Evolutionary conservation across 352 stramenopile genomes (phyloP), one percentile per base, ranked within the genome.

Genomic region (Phytophthora constricta): DNA sequence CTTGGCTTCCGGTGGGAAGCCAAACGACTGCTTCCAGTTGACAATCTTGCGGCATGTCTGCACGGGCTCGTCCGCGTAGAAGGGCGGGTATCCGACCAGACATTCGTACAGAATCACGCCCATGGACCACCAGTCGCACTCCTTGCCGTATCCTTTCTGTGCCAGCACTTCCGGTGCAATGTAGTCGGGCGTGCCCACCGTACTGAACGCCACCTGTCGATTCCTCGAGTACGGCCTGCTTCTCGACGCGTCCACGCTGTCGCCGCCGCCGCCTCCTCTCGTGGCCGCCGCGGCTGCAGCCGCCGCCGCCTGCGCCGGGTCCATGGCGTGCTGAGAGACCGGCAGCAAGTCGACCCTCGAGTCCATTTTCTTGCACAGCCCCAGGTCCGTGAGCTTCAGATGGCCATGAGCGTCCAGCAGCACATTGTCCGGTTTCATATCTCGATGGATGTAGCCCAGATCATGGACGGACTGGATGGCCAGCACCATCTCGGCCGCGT

Each of bases 81-180:
- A 99, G 11, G 98, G 97, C 39, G 98, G 98, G 80, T 99, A 99
- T 14, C 98, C 98, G 13, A 99, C 95, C 34, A 99, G 82, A 75
- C 97, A 99, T 81, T 99, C 97, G 78, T 99, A 99, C 84, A 99
- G 96, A 67, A 99, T 99, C 16, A 99, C 97, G 25, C 98, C 98
- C 51, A 99, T 86, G 42, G 88, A 98, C 98, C 98, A 99, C 98
- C 98, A 99, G 88, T 99, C 98, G 51, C 98, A 99, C 62, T 91
- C 97, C 77, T 82, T 96, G 33, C 70, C 76, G 48, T 86, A 77
- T 20, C 72, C 77, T 55, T 96, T 93, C 72, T 97, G 87, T 20
- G 92, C 90, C 57, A 99, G 81, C 54, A 99, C 98, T 72, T 99
- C 97, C 2, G 97, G 97, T 14, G 97, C 97, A 64, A 99, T 98